These are phyloP conservation scores for Cladosporium colombiae DNA, from an alignment of 2,329 filamentous ascomycete genomes.

Conservation along the genomic window DNA sequence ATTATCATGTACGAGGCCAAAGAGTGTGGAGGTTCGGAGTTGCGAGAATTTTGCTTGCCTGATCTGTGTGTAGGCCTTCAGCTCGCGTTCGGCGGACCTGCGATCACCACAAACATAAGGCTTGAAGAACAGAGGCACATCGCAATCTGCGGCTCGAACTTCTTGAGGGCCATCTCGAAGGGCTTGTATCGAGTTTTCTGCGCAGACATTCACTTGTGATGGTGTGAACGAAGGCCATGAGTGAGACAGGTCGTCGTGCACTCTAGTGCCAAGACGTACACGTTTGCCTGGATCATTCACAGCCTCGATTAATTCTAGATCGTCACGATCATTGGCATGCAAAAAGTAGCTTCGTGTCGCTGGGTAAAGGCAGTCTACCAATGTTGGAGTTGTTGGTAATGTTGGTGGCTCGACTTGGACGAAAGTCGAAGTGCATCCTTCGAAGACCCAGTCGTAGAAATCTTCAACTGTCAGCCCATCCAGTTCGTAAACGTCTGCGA, in stretches of 20 bases:
- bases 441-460: background rate
- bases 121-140: background rate
- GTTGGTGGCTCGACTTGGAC: background rate
- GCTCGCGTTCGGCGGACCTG: background rate
- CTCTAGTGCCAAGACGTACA: background rate
- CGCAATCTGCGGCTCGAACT: background rate
- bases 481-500: background rate
- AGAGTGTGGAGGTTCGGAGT: background rate
- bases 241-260: background rate
- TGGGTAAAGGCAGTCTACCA: background rate
- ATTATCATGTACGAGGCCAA: background rate
- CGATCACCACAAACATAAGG: background rate
- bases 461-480: background rate
- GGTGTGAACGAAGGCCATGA: background rate
- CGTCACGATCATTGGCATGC: background rate
- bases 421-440: background rate
- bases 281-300: background rate
- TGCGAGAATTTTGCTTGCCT: background rate
- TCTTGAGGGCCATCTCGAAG: background rate
- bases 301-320: background rate
- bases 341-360: background rate
- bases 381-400: background rate
- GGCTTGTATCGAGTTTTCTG: background rate
- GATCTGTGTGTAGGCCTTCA: background rate
- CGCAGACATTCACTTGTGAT: background rate